Evolutionary conservation across 2,329 filamentous ascomycete genomes (phyloP).

Genomic region (Fusarium pseudocircinatum): DNA sequence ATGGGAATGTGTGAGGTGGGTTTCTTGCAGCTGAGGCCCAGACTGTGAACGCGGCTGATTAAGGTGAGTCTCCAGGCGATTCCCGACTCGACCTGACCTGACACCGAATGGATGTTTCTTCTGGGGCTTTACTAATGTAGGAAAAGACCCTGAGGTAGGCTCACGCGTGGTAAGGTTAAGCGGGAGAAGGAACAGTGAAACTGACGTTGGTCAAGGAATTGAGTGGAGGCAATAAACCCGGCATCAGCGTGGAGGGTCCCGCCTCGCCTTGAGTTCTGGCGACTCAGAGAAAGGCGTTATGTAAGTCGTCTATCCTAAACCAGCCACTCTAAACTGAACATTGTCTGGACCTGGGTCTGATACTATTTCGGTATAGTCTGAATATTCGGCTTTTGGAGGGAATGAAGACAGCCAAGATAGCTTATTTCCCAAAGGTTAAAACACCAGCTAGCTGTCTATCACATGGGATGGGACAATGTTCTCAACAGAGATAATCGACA

Average conservation of each 20-base stretch:
- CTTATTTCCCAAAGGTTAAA: not conserved
- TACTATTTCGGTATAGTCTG: conserved; percentile 23
- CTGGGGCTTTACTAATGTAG: not conserved
- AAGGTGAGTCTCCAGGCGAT: not conserved
- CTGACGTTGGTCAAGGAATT: conserved; percentile 7
- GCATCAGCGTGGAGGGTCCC: conserved; percentile 25
- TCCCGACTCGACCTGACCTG: not conserved
- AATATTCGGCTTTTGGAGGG: not conserved
- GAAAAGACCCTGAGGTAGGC: not conserved
- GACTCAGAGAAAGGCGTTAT: conserved; percentile 36
- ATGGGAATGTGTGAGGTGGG: not conserved
- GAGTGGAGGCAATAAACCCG: conserved; percentile 17
- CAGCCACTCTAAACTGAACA: conserved; percentile 28
- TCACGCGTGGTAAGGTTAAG: conserved; percentile 3
- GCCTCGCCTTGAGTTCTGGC: conserved; percentile 13
- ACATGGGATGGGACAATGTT: not conserved
- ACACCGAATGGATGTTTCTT: not conserved
- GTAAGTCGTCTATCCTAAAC: conserved; percentile 20
- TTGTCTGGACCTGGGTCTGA: not conserved
- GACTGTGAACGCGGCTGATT: conserved; percentile 8
- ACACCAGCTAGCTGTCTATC: not conserved
- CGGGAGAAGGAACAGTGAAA: not conserved
- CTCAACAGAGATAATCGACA: not conserved
- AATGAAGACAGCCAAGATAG: not conserved
- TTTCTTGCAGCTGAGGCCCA: not conserved